Evolutionary conservation across 805 yeast genomes (phyloP).

Genomic region (Yarrowia sp.): DNA sequence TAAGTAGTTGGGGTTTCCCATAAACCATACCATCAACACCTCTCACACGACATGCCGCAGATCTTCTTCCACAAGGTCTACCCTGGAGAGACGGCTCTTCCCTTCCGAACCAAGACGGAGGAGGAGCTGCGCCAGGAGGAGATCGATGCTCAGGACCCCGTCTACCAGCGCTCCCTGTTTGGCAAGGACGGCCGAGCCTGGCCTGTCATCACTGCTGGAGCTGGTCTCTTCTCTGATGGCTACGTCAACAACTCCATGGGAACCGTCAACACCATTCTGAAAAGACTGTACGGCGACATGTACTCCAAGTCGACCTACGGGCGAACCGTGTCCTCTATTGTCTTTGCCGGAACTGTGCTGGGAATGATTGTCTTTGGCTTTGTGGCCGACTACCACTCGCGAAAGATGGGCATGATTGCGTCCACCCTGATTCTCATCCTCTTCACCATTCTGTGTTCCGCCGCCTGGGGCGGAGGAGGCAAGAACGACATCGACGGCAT

Average conservation of each 20-base stretch:
- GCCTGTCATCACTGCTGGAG: constrained; percentile 82
- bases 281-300: constrained; percentile 60
- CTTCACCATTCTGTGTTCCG: constrained; percentile 76
- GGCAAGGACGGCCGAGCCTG: constrained; percentile 40
- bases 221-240: constrained; percentile 92
- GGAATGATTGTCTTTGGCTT: constrained; percentile 83
- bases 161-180: constrained; percentile 1
- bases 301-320: constrained; percentile 66
- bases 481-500: constrained; percentile 59
- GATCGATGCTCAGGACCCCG: background rate
- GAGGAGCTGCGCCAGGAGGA: background rate
- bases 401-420: constrained; percentile 78
- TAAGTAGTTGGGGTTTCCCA: background rate
- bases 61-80: constrained; percentile 12
- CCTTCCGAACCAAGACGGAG: background rate
- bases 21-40: background rate
- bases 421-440: constrained; percentile 74
- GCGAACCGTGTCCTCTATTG: constrained; percentile 79
- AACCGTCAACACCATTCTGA: constrained; percentile 70
- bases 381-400: constrained; percentile 72
- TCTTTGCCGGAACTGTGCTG: constrained; percentile 86
- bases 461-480: constrained; percentile 79
- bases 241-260: constrained; percentile 83
- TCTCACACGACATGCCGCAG: background rate
- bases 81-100: constrained; percentile 10